Evolutionary conservation across 2,329 filamentous ascomycete genomes (phyloP).

Genomic region (Nemania sp.): DNA sequence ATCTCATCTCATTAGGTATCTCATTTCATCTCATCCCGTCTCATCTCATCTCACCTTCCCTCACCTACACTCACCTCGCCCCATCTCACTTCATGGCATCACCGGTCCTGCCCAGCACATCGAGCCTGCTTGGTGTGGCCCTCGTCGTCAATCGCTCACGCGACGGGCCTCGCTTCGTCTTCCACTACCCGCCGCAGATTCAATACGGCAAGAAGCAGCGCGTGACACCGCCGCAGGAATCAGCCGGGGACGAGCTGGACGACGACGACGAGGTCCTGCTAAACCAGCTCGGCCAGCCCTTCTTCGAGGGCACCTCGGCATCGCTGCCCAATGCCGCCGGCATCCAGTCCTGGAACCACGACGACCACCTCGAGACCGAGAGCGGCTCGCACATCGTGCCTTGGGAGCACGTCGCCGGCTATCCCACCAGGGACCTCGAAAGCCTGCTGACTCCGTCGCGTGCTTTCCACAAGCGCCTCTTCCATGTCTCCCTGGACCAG

Average conservation of each 20-base stretch:
- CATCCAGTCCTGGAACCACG: slow-evolving; percentile 53
- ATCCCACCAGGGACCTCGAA: slow-evolving; percentile 76
- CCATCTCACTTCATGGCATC: slow-evolving; percentile 48
- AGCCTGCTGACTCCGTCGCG: slow-evolving; percentile 77
- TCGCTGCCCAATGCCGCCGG: slow-evolving; percentile 45
- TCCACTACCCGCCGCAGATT: slow-evolving; percentile 78
- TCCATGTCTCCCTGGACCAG: slow-evolving; percentile 81
- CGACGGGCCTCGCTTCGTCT: slow-evolving; percentile 81
- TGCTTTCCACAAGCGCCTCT: slow-evolving; percentile 78
- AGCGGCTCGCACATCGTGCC: slow-evolving; percentile 63
- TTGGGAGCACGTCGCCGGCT: slow-evolving; percentile 75
- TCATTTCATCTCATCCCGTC: not conserved
- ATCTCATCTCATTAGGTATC: too few relatives aligned
- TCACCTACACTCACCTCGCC: not conserved
- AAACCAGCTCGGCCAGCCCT: slow-evolving; percentile 51
- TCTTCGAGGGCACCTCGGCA: slow-evolving; percentile 35
- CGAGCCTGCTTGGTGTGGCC: slow-evolving; percentile 70
- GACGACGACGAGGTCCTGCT: slow-evolving; percentile 55
- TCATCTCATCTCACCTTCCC: too few relatives aligned
- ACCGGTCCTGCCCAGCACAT: slow-evolving; percentile 54
- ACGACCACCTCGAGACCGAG: slow-evolving; percentile 60
- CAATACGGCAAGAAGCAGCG: slow-evolving; percentile 45
- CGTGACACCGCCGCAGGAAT: slow-evolving; percentile 36
- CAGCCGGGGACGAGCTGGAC: slow-evolving; percentile 36
- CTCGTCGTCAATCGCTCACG: slow-evolving; percentile 75